These are phyloP conservation scores for Sphagnum tenellum DNA, from an alignment of 225 moss, liverwort and hornwort genomes.

Conservation along the genomic window DNA sequence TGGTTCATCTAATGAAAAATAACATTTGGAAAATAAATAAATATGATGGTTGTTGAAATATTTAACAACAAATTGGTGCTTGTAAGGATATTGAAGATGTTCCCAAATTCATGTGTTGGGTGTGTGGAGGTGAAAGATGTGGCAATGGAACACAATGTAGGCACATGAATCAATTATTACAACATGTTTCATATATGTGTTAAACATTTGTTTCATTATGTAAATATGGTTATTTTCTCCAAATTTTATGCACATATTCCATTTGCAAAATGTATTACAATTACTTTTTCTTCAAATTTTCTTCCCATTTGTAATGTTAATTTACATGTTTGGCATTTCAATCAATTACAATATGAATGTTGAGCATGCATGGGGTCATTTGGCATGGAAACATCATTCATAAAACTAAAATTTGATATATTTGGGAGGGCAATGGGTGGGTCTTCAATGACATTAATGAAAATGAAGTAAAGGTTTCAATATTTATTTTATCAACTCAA, in stretches of 20 bases:
- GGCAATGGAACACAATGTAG: slow-evolving; percentile 36
- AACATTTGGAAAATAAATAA: no score
- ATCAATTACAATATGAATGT: no score
- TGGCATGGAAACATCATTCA: no score
- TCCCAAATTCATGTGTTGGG: slow-evolving; percentile 25
- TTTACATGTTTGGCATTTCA: neutral
- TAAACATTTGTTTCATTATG: slow-evolving; percentile 24
- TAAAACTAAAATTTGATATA: neutral
- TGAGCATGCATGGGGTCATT: no score
- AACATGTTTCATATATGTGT: slow-evolving; percentile 29
- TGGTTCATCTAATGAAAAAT: no score
- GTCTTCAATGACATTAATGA: slow-evolving; percentile 13
- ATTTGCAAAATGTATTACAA: slow-evolving; percentile 17
- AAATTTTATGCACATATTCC: slow-evolving; percentile 19
- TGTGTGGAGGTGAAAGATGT: slow-evolving; percentile 38
- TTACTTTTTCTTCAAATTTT: neutral
- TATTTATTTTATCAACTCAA: slow-evolving; percentile 16
- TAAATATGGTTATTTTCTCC: slow-evolving; percentile 24
- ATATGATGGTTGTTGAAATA: no score
- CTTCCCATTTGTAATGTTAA: neutral
- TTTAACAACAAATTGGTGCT: neutral
- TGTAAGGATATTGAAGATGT: slow-evolving; percentile 17
- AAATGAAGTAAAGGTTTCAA: neutral
- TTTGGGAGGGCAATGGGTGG: neutral
- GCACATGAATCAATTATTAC: slow-evolving; percentile 23